These are phyloP conservation scores for Bipolaris victoriae DNA, from an alignment of 2,329 filamentous ascomycete genomes.

Conservation along the genomic window DNA sequence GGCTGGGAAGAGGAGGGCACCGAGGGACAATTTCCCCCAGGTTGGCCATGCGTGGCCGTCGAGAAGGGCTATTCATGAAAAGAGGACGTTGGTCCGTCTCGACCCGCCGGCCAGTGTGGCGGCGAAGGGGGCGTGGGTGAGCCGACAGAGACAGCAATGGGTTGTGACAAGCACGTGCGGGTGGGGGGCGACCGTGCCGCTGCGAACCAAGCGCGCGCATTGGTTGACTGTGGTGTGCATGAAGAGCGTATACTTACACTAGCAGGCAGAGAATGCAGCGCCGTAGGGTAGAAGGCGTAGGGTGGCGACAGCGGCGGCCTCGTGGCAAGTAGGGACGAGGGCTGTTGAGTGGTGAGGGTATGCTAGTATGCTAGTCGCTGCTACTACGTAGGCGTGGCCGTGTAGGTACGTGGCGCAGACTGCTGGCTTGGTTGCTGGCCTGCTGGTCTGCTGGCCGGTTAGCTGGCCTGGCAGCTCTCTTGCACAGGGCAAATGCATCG, in stretches of 20 bases:
- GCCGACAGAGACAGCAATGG: background rate
- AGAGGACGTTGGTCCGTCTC: background rate
- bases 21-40: constrained; percentile 4
- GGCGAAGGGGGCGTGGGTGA: constrained; percentile 6
- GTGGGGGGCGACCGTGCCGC: background rate
- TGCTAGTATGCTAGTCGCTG: too few relatives aligned
- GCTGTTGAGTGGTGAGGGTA: too few relatives aligned
- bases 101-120: background rate
- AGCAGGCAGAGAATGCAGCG: too few relatives aligned
- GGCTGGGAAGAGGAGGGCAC: background rate
- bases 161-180: background rate
- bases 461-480: too few relatives aligned
- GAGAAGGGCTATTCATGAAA: background rate
- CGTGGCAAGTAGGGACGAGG: too few relatives aligned
- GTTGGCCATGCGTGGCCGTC: background rate
- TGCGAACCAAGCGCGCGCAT: background rate
- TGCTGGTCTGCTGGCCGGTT: background rate
- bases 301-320: too few relatives aligned
- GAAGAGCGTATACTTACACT: background rate
- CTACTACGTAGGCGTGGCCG: too few relatives aligned
- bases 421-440: too few relatives aligned
- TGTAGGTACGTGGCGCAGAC: too few relatives aligned
- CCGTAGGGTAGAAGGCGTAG: too few relatives aligned
- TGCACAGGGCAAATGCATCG: too few relatives aligned
- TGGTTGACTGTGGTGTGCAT: background rate